These are phyloP conservation scores for Fusarium sp. DNA, from an alignment of 2,329 filamentous ascomycete genomes.

Conservation along the genomic window DNA sequence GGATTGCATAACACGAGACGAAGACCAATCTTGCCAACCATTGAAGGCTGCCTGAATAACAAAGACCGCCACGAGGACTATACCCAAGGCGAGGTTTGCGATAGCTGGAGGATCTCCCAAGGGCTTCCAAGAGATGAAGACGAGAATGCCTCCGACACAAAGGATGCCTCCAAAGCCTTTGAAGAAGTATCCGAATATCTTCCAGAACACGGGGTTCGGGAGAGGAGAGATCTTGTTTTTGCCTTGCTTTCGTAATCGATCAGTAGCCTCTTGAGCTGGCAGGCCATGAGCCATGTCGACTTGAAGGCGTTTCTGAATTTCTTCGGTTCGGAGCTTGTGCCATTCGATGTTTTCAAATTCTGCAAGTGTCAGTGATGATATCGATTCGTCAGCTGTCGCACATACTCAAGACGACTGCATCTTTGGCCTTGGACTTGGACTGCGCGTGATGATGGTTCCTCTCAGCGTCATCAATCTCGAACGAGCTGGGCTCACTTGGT, in stretches of 20 bases:
- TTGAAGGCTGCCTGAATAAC: neutral
- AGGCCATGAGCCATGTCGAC: neutral
- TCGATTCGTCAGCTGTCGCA: neutral
- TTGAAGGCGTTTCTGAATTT: neutral
- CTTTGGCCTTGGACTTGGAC: neutral
- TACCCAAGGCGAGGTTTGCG: neutral
- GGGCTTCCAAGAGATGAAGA: neutral
- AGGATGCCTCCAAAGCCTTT: neutral
- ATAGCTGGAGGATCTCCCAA: neutral
- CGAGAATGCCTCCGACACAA: neutral
- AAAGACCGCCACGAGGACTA: neutral
- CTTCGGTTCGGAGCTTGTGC: neutral
- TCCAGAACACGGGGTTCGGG: neutral
- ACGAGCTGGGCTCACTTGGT: neutral
- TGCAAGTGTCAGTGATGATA: neutral
- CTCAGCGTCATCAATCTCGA: neutral
- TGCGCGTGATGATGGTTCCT: neutral
- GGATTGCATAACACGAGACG: neutral
- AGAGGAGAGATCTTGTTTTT: neutral
- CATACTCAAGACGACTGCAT: neutral
- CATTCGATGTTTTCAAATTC: neutral
- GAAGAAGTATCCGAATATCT: neutral
- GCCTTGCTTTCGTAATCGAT: neutral
- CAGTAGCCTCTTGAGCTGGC: neutral
- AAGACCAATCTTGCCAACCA: neutral